A percentile compares a stretch with the other conserved stretches of the same genome.
Conservation (phyloP, 1,284 basidiomycete species). For the Pascua sp. region DNA sequence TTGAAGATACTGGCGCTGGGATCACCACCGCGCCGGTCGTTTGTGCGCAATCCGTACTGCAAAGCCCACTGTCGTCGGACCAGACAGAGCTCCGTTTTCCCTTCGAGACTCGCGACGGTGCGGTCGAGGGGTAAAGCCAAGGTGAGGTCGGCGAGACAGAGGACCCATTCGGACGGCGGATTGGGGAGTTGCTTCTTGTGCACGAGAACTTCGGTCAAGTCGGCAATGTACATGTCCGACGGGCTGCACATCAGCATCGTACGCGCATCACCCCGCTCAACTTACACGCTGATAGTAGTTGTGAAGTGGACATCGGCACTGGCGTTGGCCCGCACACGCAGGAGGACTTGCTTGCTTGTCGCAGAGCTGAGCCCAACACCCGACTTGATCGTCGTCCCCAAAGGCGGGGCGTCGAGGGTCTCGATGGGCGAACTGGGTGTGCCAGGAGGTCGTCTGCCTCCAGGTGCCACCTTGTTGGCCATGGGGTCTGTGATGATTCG, state of each 20-base stretch:
- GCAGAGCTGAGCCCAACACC: constrained; percentile 15
- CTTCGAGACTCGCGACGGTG: constrained; percentile 89
- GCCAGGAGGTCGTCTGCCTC: background rate
- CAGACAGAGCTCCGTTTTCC: constrained; percentile 76
- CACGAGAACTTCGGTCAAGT: constrained; percentile 84
- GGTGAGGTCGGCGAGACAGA: constrained; percentile 70
- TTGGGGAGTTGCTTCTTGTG: constrained; percentile 64
- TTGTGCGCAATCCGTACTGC: constrained; percentile 56
- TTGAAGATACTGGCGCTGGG: constrained; percentile 94
- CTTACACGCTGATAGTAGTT: constrained; percentile 83
- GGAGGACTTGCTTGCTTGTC: constrained; percentile 48
- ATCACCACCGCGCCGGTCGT: constrained; percentile 59
- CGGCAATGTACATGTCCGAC: constrained; percentile 94
- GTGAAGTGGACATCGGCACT: constrained; percentile 76
- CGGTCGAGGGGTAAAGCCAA: constrained; percentile 89
- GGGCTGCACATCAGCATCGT: constrained; percentile 56
- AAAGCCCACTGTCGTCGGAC: constrained; percentile 74
- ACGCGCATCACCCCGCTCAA: constrained; percentile 10
- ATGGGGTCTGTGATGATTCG: constrained; percentile 28
- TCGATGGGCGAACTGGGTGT: background rate
- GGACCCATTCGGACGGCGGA: constrained; percentile 75
- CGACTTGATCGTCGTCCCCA: constrained; percentile 11
- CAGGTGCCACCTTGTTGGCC: background rate
- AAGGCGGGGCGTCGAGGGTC: constrained; percentile 5
- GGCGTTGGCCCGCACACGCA: constrained; percentile 72